These are phyloP conservation scores for Dalbergia cochinchinensis DNA, from an alignment of 306 rosid species.

Conservation along the genomic window DNA sequence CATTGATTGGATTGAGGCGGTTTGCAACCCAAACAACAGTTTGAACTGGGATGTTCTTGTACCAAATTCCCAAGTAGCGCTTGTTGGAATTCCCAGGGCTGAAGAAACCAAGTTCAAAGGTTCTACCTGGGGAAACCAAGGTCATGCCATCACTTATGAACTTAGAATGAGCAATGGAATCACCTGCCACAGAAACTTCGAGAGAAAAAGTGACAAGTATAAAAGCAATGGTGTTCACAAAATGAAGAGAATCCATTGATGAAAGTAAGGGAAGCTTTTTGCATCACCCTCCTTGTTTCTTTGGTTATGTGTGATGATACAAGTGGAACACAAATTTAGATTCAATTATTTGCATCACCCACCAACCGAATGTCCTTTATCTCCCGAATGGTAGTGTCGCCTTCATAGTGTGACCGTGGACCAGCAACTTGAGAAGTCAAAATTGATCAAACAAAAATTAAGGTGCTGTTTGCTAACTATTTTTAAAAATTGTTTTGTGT, in stretches of 20 bases:
- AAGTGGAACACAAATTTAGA: too few relatives aligned
- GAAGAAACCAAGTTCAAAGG: conserved; percentile 47
- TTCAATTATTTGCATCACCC: too few relatives aligned
- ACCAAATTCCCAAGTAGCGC: conserved; percentile 44
- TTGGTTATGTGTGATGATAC: too few relatives aligned
- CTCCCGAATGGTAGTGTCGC: too few relatives aligned
- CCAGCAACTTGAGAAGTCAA: too few relatives aligned
- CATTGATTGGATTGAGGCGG: conserved; percentile 22
- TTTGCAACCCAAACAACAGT: conserved; percentile 49
- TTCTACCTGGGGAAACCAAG: conserved; percentile 35
- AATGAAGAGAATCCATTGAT: conserved; percentile 1
- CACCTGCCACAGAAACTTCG: neutral
- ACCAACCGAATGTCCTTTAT: too few relatives aligned
- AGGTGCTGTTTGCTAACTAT: too few relatives aligned
- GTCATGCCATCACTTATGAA: conserved; percentile 15
- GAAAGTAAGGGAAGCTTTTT: too few relatives aligned
- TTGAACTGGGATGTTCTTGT: neutral
- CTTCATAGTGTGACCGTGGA: too few relatives aligned
- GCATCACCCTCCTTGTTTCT: neutral
- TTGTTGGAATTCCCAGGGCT: conserved; percentile 25
- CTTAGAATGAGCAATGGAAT: neutral
- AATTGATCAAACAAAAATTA: too few relatives aligned
- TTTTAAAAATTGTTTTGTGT: too few relatives aligned
- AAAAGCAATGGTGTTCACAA: neutral
- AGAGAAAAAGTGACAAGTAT: neutral